phyloP scores from a whole-genome alignment of 164 flowering plant genomes.

The Houttuynia cordata region DNA sequence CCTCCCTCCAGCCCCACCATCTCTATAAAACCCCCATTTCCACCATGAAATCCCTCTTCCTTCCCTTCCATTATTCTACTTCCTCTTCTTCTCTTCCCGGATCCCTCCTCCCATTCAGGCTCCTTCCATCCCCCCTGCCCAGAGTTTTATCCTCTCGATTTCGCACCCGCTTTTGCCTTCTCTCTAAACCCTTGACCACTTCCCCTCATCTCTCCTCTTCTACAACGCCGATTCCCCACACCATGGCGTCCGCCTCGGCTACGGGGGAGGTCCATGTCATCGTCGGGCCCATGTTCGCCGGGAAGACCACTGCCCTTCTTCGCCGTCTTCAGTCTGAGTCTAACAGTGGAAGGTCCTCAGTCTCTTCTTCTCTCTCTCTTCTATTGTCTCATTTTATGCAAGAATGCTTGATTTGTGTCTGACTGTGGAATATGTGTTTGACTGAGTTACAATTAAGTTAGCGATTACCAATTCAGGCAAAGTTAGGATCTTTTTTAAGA shows the following conservation, averaged over 20 bases:
- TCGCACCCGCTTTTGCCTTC: not conserved
- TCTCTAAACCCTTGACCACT: conserved; percentile 1
- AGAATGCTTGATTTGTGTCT: not conserved
- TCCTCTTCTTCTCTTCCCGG: conserved; percentile 8
- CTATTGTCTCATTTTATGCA: conserved; percentile 1
- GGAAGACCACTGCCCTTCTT: conserved; percentile 88
- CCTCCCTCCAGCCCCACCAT: not conserved
- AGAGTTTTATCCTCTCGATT: not conserved
- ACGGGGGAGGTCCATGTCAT: conserved; percentile 81
- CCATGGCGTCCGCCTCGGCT: conserved; percentile 5
- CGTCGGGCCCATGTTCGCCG: conserved; percentile 93
- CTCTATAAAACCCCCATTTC: conserved; percentile 9
- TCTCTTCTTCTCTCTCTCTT: not conserved
- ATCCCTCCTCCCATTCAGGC: not conserved
- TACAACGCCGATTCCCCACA: no score
- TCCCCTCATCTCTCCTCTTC: not conserved
- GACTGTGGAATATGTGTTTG: no score
- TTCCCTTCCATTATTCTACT: conserved; percentile 10
- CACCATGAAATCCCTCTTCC: conserved; percentile 24
- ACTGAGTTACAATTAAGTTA: no score
- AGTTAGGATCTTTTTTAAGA: no score
- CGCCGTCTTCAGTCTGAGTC: conserved; percentile 58
- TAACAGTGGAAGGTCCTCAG: conserved; percentile 44
- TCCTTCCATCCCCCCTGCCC: not conserved
- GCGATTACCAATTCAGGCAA: no score